These are phyloP conservation scores for Trichoderma lentiforme DNA, from an alignment of 2,329 filamentous ascomycete species.

Conservation along the genomic window DNA sequence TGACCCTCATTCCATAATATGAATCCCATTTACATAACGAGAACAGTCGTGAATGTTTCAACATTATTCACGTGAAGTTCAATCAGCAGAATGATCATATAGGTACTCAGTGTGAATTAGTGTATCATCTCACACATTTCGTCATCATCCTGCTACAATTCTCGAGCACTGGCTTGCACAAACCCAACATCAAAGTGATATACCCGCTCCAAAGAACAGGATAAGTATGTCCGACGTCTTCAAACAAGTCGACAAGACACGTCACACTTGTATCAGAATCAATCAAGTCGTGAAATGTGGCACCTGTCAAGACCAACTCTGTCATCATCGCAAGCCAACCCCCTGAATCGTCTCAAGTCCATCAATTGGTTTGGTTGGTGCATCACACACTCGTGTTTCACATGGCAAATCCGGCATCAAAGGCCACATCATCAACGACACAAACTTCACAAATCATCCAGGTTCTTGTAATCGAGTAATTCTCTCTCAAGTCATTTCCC, in stretches of 20 bases:
- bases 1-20: neutral
- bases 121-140: neutral
- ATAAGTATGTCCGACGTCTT: neutral
- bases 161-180: neutral
- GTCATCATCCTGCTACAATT: neutral
- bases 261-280: neutral
- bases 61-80: too few relatives aligned
- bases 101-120: neutral
- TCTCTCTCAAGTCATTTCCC: neutral
- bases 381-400: neutral
- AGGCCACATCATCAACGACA: neutral
- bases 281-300: neutral
- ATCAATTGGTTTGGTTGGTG: neutral
- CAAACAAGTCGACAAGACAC: neutral
- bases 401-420: neutral
- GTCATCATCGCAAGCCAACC: neutral
- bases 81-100: too few relatives aligned
- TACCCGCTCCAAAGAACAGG: neutral
- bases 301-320: neutral
- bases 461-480: neutral
- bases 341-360: neutral
- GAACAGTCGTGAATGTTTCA: neutral
- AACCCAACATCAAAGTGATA: neutral
- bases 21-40: neutral
- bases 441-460: neutral